phyloP scores from a whole-genome alignment of 768 basidiomycete genomes.

The Lentinula edodes region DNA sequence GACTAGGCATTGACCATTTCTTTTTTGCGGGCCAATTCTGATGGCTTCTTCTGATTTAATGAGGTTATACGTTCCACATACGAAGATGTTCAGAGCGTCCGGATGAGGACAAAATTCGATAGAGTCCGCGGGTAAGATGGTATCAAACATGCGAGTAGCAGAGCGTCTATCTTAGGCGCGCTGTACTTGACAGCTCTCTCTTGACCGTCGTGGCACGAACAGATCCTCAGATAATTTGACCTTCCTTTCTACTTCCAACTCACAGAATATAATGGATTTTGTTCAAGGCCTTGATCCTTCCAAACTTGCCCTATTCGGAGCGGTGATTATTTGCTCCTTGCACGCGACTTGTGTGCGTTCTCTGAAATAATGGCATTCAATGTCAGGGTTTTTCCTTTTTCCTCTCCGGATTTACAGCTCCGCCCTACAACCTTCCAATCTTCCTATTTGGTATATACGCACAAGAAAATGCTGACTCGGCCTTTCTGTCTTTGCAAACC shows the following conservation, averaged over 20 bases:
- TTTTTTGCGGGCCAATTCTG: slow-evolving; percentile 24
- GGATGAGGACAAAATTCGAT: slow-evolving; percentile 86
- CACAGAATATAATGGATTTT: slow-evolving; percentile 47
- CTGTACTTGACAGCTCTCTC: neutral
- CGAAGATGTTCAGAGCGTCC: slow-evolving; percentile 56
- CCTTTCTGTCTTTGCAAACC: slow-evolving; percentile 55
- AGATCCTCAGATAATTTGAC: neutral
- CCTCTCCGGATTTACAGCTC: slow-evolving; percentile 43
- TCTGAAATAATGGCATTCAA: neutral
- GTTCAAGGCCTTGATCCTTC: slow-evolving; percentile 66
- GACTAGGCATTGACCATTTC: slow-evolving; percentile 72
- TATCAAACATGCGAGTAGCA: slow-evolving; percentile 22
- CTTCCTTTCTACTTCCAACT: neutral
- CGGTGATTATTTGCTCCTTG: slow-evolving; percentile 35
- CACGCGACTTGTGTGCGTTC: neutral
- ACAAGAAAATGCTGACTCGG: slow-evolving; percentile 58
- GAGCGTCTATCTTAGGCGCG: neutral
- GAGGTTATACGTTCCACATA: slow-evolving; percentile 91
- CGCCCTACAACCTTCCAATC: slow-evolving; percentile 77
- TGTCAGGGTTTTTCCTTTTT: slow-evolving; percentile 57
- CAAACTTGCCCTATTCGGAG: slow-evolving; percentile 58
- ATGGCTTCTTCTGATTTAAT: slow-evolving; percentile 17
- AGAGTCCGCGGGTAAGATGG: slow-evolving; percentile 81
- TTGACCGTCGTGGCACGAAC: neutral
- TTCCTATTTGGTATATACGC: slow-evolving; percentile 74